These are phyloP conservation scores for Limnomonas spitsbergensis DNA, from an alignment of 139 green algal genomes.

Conservation along the genomic window DNA sequence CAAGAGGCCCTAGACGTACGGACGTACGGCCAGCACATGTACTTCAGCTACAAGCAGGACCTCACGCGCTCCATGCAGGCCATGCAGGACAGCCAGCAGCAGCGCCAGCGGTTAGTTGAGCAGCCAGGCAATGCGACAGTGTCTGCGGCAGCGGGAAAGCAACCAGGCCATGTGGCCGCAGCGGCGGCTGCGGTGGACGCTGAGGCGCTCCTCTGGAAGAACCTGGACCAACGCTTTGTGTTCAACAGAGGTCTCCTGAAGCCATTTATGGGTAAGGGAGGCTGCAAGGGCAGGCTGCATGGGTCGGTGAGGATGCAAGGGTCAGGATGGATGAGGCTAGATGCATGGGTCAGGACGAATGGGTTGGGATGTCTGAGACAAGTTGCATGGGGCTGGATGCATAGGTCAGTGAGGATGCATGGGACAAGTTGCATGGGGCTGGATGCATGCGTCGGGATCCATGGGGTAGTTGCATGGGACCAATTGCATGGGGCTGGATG, in stretches of 20 bases:
- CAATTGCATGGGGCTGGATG: too few relatives aligned
- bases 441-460: too few relatives aligned
- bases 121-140: not conserved
- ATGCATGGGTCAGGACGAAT: too few relatives aligned
- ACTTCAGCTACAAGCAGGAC: conserved; percentile 14
- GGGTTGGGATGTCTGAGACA: too few relatives aligned
- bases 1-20: conserved; percentile 20
- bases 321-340: too few relatives aligned
- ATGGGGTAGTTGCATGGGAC: too few relatives aligned
- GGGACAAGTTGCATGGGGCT: too few relatives aligned
- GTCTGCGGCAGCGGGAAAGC: not conserved
- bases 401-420: too few relatives aligned
- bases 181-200: too few relatives aligned
- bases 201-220: not conserved
- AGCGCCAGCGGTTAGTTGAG: not conserved
- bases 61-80: conserved; percentile 11
- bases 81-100: not conserved
- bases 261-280: conserved; percentile 11
- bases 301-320: too few relatives aligned
- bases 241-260: conserved; percentile 1
- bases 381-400: too few relatives aligned
- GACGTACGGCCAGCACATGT: conserved; percentile 15
- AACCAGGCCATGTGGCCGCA: not conserved
- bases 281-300: too few relatives aligned
- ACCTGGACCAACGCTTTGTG: conserved; percentile 13